Evolutionary conservation across 768 basidiomycete genomes (phyloP).

Genomic region (Boletus sp.): DNA sequence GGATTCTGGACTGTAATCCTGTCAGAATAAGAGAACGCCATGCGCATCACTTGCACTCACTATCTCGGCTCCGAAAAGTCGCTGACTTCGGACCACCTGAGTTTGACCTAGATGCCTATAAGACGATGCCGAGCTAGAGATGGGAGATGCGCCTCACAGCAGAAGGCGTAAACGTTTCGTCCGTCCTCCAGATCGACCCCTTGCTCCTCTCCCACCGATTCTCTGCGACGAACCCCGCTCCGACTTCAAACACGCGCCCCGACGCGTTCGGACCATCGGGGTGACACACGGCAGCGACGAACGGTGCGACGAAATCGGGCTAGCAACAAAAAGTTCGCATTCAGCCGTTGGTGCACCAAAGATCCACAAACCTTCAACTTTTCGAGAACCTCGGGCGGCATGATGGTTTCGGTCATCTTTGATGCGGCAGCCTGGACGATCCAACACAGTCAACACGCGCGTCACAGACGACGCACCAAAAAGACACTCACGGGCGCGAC

Average conservation of each 20-base stretch:
- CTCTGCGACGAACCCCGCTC: conserved; percentile 89
- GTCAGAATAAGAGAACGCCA: conserved; percentile 8
- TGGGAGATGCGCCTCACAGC: conserved; percentile 54
- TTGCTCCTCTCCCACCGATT: conserved; percentile 91
- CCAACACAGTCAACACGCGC: neutral
- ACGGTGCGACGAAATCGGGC: conserved; percentile 91
- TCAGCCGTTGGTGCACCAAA: neutral
- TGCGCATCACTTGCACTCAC: conserved; percentile 40
- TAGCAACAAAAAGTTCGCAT: neutral
- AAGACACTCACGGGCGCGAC: conserved; percentile 76
- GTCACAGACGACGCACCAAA: neutral
- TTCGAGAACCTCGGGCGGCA: conserved; percentile 93
- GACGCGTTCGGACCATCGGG: conserved; percentile 78
- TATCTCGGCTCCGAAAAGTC: conserved; percentile 74
- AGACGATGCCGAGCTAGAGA: neutral
- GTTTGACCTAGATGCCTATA: conserved; percentile 57
- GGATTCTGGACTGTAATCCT: conserved; percentile 53
- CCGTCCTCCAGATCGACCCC: conserved; percentile 87
- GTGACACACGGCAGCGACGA: conserved; percentile 85
- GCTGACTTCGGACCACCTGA: conserved; percentile 76
- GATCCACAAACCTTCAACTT: conserved; percentile 51
- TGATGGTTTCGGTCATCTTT: conserved; percentile 91
- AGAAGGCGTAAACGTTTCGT: conserved; percentile 88
- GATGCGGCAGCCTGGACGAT: conserved; percentile 77
- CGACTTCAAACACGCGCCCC: conserved; percentile 88